Conservation (phyloP, 768 basidiomycete genomes). For the Auriscalpium microsporum region DNA sequence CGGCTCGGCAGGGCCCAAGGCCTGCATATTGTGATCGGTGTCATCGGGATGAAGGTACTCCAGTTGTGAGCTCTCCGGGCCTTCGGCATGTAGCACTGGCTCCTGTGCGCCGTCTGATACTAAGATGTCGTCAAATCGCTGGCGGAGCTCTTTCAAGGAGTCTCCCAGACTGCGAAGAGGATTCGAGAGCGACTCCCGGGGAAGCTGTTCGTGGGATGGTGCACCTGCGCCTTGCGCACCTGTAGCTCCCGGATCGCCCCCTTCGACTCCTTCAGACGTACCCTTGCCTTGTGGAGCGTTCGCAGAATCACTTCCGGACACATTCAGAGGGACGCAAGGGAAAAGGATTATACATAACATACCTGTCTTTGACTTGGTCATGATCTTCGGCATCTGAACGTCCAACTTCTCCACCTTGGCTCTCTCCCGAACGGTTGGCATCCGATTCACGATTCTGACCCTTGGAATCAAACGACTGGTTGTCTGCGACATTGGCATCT, state of each 20-base stretch:
- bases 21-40: constrained; percentile 69
- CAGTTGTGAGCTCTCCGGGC: constrained; percentile 39
- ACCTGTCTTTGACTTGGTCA: background rate
- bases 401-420: constrained; percentile 1
- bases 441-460: background rate
- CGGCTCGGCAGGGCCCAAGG: constrained; percentile 78
- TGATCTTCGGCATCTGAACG: constrained; percentile 5
- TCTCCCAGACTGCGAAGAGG: constrained; percentile 79
- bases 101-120: constrained; percentile 25
- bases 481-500: constrained; percentile 1
- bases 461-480: background rate
- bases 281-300: background rate
- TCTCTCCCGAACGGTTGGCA: background rate
- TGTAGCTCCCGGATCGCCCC: constrained; percentile 24
- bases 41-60: constrained; percentile 75
- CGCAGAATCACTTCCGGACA: background rate
- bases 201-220: constrained; percentile 22
- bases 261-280: constrained; percentile 1
- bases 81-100: constrained; percentile 27
- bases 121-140: constrained; percentile 79
- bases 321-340: background rate
- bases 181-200: constrained; percentile 28
- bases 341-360: background rate
- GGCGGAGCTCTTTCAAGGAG: constrained; percentile 68
- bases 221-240: constrained; percentile 40